Percentiles rank a stretch among this genome's conserved stretches.
Conservation (phyloP, 345 rosid genomes). For the Bruguiera parviflora region DNA sequence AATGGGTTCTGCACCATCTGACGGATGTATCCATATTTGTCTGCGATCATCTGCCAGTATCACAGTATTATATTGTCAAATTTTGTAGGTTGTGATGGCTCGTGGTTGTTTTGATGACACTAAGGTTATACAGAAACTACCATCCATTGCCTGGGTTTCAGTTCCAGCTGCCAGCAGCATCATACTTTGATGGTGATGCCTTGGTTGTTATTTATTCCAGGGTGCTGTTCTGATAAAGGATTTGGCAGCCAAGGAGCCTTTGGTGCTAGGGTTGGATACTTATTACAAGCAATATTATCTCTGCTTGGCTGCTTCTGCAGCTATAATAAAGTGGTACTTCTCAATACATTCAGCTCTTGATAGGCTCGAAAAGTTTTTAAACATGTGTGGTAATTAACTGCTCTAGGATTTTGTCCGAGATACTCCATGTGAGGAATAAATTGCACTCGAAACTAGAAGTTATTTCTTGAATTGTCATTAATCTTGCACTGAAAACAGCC, state of each 20-base stretch:
- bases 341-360: slow-evolving; percentile 9
- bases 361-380: slow-evolving; percentile 9
- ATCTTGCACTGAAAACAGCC: background rate
- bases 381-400: background rate
- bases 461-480: background rate
- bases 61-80: background rate
- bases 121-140: slow-evolving; percentile 48
- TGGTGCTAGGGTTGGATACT: slow-evolving; percentile 83
- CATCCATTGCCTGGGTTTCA: slow-evolving; percentile 15
- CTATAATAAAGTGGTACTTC: slow-evolving; percentile 78
- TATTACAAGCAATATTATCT: slow-evolving; percentile 97
- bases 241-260: slow-evolving; percentile 83
- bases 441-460: slow-evolving; percentile 1
- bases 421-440: background rate
- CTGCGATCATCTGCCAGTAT: slow-evolving; percentile 10
- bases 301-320: slow-evolving; percentile 89
- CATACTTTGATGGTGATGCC: slow-evolving; percentile 20
- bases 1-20: background rate
- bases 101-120: slow-evolving; percentile 97
- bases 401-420: too few species aligned
- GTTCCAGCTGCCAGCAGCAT: slow-evolving; percentile 12
- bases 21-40: background rate
- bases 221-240: slow-evolving; percentile 79
- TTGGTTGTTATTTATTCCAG: slow-evolving; percentile 42
- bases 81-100: slow-evolving; percentile 68